Evolutionary conservation across 2,329 filamentous ascomycete genomes (phyloP), one percentile per base, ranked within the genome.

Genomic region (Aspergillus jensenii): DNA sequence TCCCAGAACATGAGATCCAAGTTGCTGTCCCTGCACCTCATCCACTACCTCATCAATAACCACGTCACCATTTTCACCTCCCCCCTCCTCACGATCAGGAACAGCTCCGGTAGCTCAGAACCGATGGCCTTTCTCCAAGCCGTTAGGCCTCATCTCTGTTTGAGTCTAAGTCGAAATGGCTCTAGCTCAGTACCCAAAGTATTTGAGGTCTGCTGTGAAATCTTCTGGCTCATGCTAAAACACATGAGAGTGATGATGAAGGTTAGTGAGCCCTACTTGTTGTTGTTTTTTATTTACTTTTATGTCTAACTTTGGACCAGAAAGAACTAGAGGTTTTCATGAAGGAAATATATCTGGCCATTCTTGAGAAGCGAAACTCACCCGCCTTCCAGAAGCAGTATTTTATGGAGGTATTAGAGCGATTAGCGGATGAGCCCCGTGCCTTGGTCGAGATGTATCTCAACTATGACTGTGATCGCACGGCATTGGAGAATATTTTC

Each of bases 281-380:
- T 31, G 27, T 8, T 31, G 41, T 6, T 2, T 33, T 6, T 25
- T 14, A n/a, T 25, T 6, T 23, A 21, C 37, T 35, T 8, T 35
- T 33, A 31, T 8, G 15, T 56, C 62, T 71, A 56, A 71, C 59
- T 50, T n/a, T 35, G 21, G 9, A 39, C 58, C 58, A 91, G 87
- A 96, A 96, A 84, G 95, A 99, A 72, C 90, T 99, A 55, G 95
- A 98, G 74, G 93, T 99, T 0, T 98, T 99, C 71, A 77, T 99
- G 59, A 98, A 98, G 72, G 95, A 99, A 71, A 96, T 99, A 31
- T 99, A 99, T 71, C 80, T 99, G 5, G 89, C 93, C 0, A 91
- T 98, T 43, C 79, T 99, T 39, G 93, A 96, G 50, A 90, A 93
- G 73, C 87, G 89, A 62, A 93, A 87, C 59, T 92, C 93, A 0